Evolutionary conservation across 768 basidiomycete species (phyloP).

Genomic region (Crassisporium funariophilum): DNA sequence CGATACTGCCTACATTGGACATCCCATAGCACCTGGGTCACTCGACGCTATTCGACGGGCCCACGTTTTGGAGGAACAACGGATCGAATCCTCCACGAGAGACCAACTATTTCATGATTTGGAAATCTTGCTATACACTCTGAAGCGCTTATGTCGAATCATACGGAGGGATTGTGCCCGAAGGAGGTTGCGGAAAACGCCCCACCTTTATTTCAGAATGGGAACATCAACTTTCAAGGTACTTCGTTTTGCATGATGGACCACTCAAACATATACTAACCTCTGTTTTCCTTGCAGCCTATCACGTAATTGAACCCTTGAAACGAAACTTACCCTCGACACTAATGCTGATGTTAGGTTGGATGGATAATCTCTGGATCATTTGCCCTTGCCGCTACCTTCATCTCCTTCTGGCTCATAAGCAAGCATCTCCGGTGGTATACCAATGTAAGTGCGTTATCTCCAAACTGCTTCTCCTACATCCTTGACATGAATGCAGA

Average conservation of each 20-base stretch:
- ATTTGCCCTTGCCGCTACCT: conserved; percentile 57
- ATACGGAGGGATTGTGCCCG: conserved; percentile 29
- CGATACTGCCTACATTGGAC: no score
- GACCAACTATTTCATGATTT: no score
- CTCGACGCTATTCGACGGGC: no score
- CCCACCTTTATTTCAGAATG: conserved; percentile 63
- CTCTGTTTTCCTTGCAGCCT: conserved; percentile 39
- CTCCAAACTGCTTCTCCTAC: neutral
- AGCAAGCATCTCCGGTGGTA: conserved; percentile 73
- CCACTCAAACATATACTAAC: conserved; percentile 2
- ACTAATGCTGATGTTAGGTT: conserved; percentile 39
- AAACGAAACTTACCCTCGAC: neutral
- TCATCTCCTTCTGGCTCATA: conserved; percentile 74
- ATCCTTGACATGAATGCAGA: conserved; percentile 37
- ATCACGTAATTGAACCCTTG: conserved; percentile 65
- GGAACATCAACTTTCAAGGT: conserved; percentile 65
- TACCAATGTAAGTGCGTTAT: conserved; percentile 52
- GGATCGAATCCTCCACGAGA: no score
- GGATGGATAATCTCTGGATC: conserved; percentile 70
- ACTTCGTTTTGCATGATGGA: conserved; percentile 14
- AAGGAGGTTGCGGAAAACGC: conserved; percentile 45
- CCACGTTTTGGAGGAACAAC: no score
- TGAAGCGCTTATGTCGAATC: conserved; percentile 18
- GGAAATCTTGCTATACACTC: no score
- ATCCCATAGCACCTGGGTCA: no score